Percentiles rank a stretch among this genome's conserved stretches.
phyloP scores from a whole-genome alignment of 495 filamentous ascomycete species.

The Aspergillus nidulans region DNA sequence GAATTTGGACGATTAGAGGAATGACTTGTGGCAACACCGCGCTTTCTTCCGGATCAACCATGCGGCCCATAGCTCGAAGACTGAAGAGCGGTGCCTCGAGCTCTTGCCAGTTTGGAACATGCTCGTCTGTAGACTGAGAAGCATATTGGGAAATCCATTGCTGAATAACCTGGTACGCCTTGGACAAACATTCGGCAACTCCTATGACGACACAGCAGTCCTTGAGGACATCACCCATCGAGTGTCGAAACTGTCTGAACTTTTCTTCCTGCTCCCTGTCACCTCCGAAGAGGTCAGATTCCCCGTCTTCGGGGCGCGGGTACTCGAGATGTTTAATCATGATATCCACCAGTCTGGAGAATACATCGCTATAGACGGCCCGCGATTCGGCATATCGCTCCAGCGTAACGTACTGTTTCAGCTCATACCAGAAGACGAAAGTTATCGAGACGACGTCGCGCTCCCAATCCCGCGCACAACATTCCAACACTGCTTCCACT shows the following conservation, averaged over 20 bases:
- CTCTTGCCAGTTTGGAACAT: conserved; percentile 94
- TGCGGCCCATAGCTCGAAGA: conserved; percentile 93
- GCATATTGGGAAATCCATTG: conserved; percentile 81
- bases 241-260: conserved; percentile 92
- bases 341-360: conserved; percentile 83
- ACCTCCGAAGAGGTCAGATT: conserved; percentile 86
- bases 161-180: conserved; percentile 79
- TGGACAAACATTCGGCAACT: conserved; percentile 80
- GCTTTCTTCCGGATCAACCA: conserved; percentile 86
- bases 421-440: conserved; percentile 96
- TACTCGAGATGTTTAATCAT: conserved; percentile 91
- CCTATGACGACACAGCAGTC: conserved; percentile 96
- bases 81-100: conserved; percentile 93
- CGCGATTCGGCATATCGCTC: conserved; percentile 84
- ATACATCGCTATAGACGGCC: conserved; percentile 68
- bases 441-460: conserved; percentile 85
- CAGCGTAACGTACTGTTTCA: conserved; percentile 91
- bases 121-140: conserved; percentile 60
- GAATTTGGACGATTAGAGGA: conserved; percentile 87
- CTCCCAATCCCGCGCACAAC: conserved; percentile 79
- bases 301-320: conserved; percentile 70
- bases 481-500: conserved; percentile 87
- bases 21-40: conserved; percentile 85
- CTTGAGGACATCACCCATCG: conserved; percentile 97
- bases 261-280: conserved; percentile 96